Evolutionary conservation across 1,284 basidiomycete genomes (phyloP).

Genomic region (Sphagnurus paluster): DNA sequence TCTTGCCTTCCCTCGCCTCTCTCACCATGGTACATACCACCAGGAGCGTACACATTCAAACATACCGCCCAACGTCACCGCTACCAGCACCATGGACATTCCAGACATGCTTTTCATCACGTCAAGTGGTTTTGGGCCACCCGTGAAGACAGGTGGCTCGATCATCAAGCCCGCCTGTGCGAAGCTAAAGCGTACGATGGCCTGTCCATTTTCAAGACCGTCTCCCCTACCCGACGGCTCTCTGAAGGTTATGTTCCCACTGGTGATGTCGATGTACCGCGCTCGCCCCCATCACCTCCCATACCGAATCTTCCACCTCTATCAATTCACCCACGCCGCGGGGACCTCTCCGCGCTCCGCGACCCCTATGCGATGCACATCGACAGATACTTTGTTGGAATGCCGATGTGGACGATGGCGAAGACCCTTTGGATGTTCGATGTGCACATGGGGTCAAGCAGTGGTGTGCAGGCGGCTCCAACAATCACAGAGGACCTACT

Average conservation of each 20-base stretch:
- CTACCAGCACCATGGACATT: slow-evolving; percentile 54
- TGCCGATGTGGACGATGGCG: slow-evolving; percentile 63
- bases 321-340: slow-evolving; percentile 62
- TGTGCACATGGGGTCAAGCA: slow-evolving; percentile 38
- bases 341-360: slow-evolving; percentile 56
- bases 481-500: slow-evolving; percentile 25
- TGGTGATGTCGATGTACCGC: slow-evolving; percentile 6
- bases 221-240: slow-evolving; percentile 15
- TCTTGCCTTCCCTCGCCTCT: slow-evolving; percentile 35
- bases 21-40: slow-evolving; percentile 21
- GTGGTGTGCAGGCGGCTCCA: slow-evolving; percentile 8
- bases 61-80: slow-evolving; percentile 31
- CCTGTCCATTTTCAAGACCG: slow-evolving; percentile 21
- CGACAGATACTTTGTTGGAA: slow-evolving; percentile 56
- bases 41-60: slow-evolving; percentile 17
- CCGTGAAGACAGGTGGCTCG: slow-evolving; percentile 50
- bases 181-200: slow-evolving; percentile 32
- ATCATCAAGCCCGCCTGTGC: slow-evolving; percentile 32
- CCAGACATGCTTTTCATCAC: slow-evolving; percentile 54
- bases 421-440: slow-evolving; percentile 64
- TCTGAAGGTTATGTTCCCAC: slow-evolving; percentile 11
- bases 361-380: slow-evolving; percentile 54
- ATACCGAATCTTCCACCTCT: slow-evolving; percentile 32
- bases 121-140: slow-evolving; percentile 60
- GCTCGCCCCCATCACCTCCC: slow-evolving; percentile 19